These are phyloP conservation scores for Quercus bicolor DNA, from an alignment of 306 rosid species.

Conservation along the genomic window DNA sequence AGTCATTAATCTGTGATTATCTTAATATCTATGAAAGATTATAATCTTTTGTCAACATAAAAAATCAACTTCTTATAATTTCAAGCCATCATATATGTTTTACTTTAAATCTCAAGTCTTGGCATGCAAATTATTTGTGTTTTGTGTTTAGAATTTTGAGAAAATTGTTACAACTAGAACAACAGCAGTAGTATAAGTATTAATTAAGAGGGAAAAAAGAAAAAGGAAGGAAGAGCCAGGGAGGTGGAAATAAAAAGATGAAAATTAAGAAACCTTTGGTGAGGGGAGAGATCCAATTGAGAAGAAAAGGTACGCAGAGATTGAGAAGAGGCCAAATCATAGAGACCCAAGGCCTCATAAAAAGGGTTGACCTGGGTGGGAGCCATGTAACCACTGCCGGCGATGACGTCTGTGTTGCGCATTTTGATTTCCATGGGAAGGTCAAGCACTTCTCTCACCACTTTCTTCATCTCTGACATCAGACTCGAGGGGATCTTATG, in stretches of 20 bases:
- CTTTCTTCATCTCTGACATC: conserved; percentile 49
- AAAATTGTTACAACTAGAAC: too few species aligned
- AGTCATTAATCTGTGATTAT: too few species aligned
- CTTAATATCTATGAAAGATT: too few species aligned
- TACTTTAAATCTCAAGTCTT: too few species aligned
- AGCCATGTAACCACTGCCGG: conserved; percentile 50
- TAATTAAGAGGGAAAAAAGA: neutral
- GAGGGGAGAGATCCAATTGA: conserved; percentile 36
- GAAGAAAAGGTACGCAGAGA: conserved; percentile 42
- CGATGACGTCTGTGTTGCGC: conserved; percentile 36
- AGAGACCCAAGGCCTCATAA: conserved; percentile 47
- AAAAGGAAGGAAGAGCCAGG: neutral
- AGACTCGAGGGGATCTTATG: conserved; percentile 38
- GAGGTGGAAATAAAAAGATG: too few species aligned
- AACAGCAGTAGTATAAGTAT: too few species aligned
- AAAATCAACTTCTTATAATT: too few species aligned
- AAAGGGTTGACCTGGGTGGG: conserved; percentile 39
- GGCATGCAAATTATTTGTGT: too few species aligned
- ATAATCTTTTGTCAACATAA: too few species aligned
- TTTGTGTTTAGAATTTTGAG: too few species aligned
- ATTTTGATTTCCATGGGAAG: conserved; percentile 54
- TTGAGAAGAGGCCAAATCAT: conserved; percentile 40
- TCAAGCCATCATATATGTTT: too few species aligned
- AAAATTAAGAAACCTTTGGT: conserved; percentile 32
- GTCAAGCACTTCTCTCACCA: conserved; percentile 37